A percentile compares a stretch with the other conserved stretches of the same genome.
phyloP scores from a whole-genome alignment of 2,329 filamentous ascomycete genomes.

The Trichoderma sp. region DNA sequence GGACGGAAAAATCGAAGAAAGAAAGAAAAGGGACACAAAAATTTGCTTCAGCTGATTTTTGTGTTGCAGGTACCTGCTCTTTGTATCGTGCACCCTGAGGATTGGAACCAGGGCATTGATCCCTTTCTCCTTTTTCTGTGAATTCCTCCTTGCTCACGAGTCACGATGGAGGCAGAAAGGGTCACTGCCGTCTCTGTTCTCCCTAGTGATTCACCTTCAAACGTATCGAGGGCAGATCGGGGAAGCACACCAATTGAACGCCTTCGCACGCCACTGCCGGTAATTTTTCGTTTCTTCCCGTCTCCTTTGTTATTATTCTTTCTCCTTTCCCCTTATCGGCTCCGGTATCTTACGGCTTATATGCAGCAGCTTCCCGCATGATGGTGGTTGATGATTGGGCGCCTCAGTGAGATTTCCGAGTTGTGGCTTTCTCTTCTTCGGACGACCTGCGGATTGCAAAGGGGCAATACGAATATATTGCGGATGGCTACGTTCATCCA shows the following conservation, averaged over 20 bases:
- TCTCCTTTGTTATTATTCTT: background rate
- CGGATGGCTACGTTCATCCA: background rate
- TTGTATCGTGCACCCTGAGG: background rate
- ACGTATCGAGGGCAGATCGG: slow-evolving; percentile 27
- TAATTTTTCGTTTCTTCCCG: background rate
- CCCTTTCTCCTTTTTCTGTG: background rate
- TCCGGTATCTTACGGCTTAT: background rate
- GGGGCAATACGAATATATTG: slow-evolving; percentile 6
- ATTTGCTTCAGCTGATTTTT: slow-evolving; percentile 11
- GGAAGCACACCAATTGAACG: slow-evolving; percentile 30
- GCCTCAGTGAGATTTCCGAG: background rate
- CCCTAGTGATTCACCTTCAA: slow-evolving; percentile 6
- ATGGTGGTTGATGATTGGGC: background rate
- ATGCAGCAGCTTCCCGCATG: background rate
- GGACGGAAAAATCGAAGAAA: slow-evolving; percentile 33
- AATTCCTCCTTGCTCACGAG: slow-evolving; percentile 7
- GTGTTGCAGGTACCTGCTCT: slow-evolving; percentile 4
- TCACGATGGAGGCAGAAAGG: slow-evolving; percentile 29
- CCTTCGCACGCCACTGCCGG: slow-evolving; percentile 27
- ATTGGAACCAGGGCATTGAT: background rate
- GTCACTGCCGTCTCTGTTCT: background rate
- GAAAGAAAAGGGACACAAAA: slow-evolving; percentile 28
- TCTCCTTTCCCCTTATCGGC: background rate
- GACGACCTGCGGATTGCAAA: background rate
- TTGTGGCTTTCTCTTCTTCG: background rate